phyloP scores from a whole-genome alignment of 2,329 filamentous ascomycete genomes.

The Penicillium corylophilum region DNA sequence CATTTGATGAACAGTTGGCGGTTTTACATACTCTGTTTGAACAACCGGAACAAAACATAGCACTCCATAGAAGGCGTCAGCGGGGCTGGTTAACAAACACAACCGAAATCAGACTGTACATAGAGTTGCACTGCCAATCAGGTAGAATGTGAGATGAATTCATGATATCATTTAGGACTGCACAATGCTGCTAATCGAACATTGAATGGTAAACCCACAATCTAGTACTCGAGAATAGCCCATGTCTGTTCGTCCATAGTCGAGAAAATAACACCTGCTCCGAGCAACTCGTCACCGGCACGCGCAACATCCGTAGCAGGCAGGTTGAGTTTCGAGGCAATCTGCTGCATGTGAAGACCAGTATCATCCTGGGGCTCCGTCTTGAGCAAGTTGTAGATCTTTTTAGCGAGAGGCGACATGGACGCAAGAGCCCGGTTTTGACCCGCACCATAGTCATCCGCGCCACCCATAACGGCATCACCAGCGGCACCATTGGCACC shows the following conservation, averaged over 20 bases:
- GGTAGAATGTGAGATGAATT: constrained; percentile 9
- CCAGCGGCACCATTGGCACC: constrained; percentile 45
- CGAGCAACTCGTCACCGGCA: constrained; percentile 78
- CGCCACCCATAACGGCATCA: constrained; percentile 35
- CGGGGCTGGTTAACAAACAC: background rate
- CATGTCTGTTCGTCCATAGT: constrained; percentile 93
- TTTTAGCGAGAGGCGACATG: constrained; percentile 61
- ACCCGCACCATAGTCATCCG: constrained; percentile 28
- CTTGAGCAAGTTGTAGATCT: constrained; percentile 69
- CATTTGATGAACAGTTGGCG: background rate
- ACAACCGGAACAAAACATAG: background rate
- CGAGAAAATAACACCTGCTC: constrained; percentile 75
- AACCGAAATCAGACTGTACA: background rate
- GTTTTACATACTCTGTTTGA: background rate
- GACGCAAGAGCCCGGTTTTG: constrained; percentile 42
- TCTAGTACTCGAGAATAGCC: constrained; percentile 67
- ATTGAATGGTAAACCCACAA: constrained; percentile 23
- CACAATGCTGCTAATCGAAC: constrained; percentile 23
- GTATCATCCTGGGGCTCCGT: constrained; percentile 71
- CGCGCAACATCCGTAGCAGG: constrained; percentile 68
- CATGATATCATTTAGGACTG: constrained; percentile 27
- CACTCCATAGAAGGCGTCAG: background rate
- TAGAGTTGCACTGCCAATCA: background rate
- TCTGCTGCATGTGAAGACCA: constrained; percentile 76
- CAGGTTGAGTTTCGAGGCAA: constrained; percentile 66